Base-by-base conservation (phyloP, 495 filamentous ascomycete genomes). In the Daldinia caldariorum region DNA sequence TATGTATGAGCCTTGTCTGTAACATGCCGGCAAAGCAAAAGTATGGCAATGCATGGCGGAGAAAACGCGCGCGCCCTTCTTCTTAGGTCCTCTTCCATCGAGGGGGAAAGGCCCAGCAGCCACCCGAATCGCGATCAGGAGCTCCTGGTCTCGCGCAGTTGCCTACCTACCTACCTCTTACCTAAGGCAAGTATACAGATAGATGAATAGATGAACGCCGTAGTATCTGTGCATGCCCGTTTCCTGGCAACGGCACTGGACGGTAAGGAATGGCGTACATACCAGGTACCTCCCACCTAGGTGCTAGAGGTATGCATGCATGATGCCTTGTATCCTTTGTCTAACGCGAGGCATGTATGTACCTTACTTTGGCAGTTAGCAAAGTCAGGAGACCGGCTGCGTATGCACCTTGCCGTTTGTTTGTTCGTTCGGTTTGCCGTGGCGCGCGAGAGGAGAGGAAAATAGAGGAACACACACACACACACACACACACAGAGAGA, bases 331-430 rank as follows among this genome's bases (percentile, higher is more conserved):
- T 35, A 60, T 51, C 35, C 6, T 35, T 54, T 16, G 56, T 45
- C 65, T 34, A 68, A 53, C 51, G 8, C 6, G 8, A 43, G 51
- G 32, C 29, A 43, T 16, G 34, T 32, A 49, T 60, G 20, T 54
- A 39, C 56, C 56, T 63, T 63, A 31, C 26, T 51, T 50, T 49
- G 55, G 37, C 60, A 60, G 37, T 13, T 6, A 35, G 34, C 6
- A 35, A 37, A 60, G 70, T 72, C 70, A 72, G 63, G 61, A 39
- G 70, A 72, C 70, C 29, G 51, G 14, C 13, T 13, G 56, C 55
- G 50, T 61, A 72, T 72, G 70, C 70, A 72, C 45, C 61, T 69
- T 72, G 65, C 70, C 70, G 70, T 55, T 55, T 68, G 59, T 43
- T 58, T 72, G 64, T 68, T 26, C 3, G 26, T 26, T 26, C 61